Evolutionary conservation across 2,329 filamentous ascomycete species (phyloP).

Genomic region (Sordariomycetes sp.): DNA sequence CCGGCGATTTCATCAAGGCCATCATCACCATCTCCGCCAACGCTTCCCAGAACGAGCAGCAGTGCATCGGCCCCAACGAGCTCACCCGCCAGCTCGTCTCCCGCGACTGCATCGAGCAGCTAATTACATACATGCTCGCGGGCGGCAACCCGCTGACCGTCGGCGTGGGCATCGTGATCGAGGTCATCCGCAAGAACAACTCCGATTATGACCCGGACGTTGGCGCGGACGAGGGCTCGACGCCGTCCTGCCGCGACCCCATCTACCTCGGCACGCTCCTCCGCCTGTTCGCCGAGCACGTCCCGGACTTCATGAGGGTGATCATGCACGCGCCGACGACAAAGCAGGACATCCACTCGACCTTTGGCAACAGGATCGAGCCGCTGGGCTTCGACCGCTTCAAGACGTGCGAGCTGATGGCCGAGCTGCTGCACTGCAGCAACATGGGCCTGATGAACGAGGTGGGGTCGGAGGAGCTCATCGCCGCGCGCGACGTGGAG

Average conservation of each 20-base stretch:
- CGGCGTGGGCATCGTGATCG: slow-evolving; percentile 93
- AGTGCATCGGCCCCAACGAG: slow-evolving; percentile 97
- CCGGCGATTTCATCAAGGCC: slow-evolving; percentile 94
- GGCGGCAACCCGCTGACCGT: slow-evolving; percentile 93
- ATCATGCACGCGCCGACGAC: slow-evolving; percentile 70
- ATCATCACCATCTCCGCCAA: slow-evolving; percentile 99
- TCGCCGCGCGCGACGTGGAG: slow-evolving; percentile 68
- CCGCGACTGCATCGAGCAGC: slow-evolving; percentile 65
- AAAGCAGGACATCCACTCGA: slow-evolving; percentile 67
- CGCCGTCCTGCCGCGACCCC: slow-evolving; percentile 78
- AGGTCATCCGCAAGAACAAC: slow-evolving; percentile 98
- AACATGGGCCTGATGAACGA: slow-evolving; percentile 98
- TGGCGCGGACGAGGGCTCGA: slow-evolving; percentile 65
- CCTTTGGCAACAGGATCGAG: slow-evolving; percentile 85
- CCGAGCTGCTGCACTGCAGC: slow-evolving; percentile 91
- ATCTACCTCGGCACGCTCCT: slow-evolving; percentile 91
- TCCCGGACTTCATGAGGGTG: slow-evolving; percentile 87
- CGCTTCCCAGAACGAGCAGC: slow-evolving; percentile 93
- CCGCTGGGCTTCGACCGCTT: slow-evolving; percentile 95
- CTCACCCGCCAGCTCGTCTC: slow-evolving; percentile 92
- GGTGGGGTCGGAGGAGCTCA: slow-evolving; percentile 76
- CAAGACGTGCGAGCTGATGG: slow-evolving; percentile 98
- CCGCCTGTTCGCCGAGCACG: slow-evolving; percentile 78
- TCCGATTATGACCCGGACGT: slow-evolving; percentile 96
- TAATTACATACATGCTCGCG: slow-evolving; percentile 86